Evolutionary conservation across 495 filamentous ascomycete species (phyloP).

Genomic region (Daldinia grandis): DNA sequence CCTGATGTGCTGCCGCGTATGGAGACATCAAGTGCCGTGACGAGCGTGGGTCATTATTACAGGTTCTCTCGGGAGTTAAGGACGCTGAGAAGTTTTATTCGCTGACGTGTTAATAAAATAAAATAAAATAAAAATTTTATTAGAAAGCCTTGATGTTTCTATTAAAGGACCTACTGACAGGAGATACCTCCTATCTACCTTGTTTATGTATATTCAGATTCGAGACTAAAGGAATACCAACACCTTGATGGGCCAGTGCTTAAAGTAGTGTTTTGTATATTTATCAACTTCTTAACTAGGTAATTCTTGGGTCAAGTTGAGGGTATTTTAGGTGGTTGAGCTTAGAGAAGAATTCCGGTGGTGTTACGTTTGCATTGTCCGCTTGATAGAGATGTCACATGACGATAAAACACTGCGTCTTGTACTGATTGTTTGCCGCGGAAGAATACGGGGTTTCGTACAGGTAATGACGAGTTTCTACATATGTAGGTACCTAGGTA

Average conservation of each 20-base stretch:
- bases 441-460: slow-evolving; percentile 1
- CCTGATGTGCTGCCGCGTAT: not conserved
- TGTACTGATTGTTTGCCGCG: slow-evolving; percentile 10
- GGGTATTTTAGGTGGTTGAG: not conserved
- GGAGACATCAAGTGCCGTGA: not conserved
- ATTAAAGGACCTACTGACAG: not conserved
- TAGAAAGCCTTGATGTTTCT: too few species aligned
- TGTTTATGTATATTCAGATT: too few species aligned
- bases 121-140: too few species aligned
- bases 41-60: not conserved
- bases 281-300: too few species aligned
- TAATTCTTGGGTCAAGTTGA: not conserved
- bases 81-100: not conserved
- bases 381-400: slow-evolving; percentile 30
- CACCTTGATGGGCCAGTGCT: not conserved
- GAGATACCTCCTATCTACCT: not conserved
- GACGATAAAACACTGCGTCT: slow-evolving; percentile 30
- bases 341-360: not conserved
- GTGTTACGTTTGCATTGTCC: slow-evolving; percentile 24
- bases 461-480: slow-evolving; percentile 8
- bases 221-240: not conserved
- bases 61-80: not conserved
- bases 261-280: not conserved
- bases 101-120: not conserved
- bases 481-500: too few species aligned